Evolutionary conservation across 2,329 filamentous ascomycete genomes (phyloP).

Genomic region (Epichloe glyceriae): DNA sequence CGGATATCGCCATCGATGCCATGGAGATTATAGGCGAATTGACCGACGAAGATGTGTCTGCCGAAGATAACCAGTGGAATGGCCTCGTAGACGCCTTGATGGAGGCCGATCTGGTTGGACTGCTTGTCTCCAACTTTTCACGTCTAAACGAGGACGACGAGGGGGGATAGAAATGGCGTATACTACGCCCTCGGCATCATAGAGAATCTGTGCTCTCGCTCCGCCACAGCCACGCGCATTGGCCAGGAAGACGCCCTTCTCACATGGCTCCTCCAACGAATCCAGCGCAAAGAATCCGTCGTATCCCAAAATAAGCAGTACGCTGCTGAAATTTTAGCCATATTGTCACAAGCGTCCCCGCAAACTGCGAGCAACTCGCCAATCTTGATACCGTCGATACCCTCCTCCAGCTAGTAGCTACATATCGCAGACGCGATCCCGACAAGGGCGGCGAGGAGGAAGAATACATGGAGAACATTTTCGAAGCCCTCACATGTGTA

Average conservation of each 20-base stretch:
- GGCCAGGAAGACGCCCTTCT: conserved; percentile 56
- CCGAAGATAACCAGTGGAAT: conserved; percentile 70
- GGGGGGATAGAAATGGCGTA: conserved; percentile 70
- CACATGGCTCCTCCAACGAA: conserved; percentile 64
- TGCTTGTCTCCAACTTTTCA: conserved; percentile 65
- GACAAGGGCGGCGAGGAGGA: conserved; percentile 78
- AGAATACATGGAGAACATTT: conserved; percentile 89
- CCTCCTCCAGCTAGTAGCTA: conserved; percentile 69
- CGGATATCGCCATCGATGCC: conserved; percentile 85
- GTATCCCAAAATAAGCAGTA: conserved; percentile 93
- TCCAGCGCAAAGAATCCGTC: conserved; percentile 52
- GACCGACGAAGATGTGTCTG: conserved; percentile 83
- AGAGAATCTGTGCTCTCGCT: conserved; percentile 71
- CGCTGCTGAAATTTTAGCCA: conserved; percentile 79
- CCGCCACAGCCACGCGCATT: conserved; percentile 56
- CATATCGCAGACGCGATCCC: conserved; percentile 78
- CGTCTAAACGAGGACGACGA: conserved; percentile 63
- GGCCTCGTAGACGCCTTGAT: conserved; percentile 54
- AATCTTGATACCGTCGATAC: conserved; percentile 60
- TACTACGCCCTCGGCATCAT: conserved; percentile 75
- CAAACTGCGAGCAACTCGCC: conserved; percentile 52
- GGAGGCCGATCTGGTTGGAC: conserved; percentile 57
- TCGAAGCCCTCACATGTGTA: conserved; percentile 72
- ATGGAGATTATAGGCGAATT: conserved; percentile 84
- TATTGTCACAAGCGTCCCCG: conserved; percentile 66